Evolutionary conservation across 1,284 basidiomycete species (phyloP).

Genomic region (Ceratorhiza oryzae-sativae): DNA sequence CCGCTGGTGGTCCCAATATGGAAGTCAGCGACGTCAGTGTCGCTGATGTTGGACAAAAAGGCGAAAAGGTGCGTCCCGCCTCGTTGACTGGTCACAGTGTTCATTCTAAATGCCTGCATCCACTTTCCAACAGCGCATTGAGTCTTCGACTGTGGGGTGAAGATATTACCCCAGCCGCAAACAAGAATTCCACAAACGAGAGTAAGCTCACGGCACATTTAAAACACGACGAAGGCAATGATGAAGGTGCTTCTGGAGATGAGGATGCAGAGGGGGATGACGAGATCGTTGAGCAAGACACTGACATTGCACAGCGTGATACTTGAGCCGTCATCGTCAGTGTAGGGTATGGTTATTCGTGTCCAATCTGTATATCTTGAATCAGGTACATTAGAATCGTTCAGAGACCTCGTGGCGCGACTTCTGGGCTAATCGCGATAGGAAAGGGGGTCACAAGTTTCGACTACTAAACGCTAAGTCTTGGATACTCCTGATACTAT

Average conservation of each 20-base stretch:
- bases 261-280: constrained; percentile 6
- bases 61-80: constrained; percentile 78
- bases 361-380: no score
- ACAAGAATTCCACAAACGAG: neutral
- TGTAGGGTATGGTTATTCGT: no score
- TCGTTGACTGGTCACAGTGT: neutral
- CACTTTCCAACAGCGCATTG: constrained; percentile 62
- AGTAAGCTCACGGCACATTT: neutral
- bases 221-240: neutral
- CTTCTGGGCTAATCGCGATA: no score
- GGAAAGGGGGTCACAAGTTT: no score
- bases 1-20: constrained; percentile 86
- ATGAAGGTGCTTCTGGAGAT: neutral
- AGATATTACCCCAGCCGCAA: constrained; percentile 63
- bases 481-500: no score
- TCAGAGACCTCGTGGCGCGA: no score
- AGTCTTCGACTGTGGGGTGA: constrained; percentile 80
- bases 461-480: no score
- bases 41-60: constrained; percentile 93
- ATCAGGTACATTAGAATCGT: no score
- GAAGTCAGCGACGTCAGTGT: constrained; percentile 86
- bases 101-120: constrained; percentile 10
- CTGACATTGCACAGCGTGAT: no score
- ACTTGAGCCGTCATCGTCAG: no score
- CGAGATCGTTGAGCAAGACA: neutral